Percentiles rank a stretch among this genome's conserved stretches.
phyloP scores from a whole-genome alignment of 805 yeast species.

The Torulaspora franciscae region DNA sequence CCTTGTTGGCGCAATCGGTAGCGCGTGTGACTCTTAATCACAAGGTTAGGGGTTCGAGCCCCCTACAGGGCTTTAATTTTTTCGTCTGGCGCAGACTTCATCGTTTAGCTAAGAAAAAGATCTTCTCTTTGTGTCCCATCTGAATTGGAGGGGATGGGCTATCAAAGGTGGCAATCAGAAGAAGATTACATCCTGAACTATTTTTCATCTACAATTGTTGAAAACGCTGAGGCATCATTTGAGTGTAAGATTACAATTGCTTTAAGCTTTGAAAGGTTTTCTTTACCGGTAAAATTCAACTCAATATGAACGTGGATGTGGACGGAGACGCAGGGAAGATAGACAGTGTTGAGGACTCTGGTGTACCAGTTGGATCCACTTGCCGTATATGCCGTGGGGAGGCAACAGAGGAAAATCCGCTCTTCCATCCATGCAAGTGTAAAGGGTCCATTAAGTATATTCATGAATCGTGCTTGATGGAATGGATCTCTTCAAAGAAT shows the following conservation, averaged over 20 bases:
- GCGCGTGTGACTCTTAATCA: conserved; percentile 37
- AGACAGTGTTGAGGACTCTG: conserved; percentile 1
- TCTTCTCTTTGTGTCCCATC: conserved; percentile 5
- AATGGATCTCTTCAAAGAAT: conserved; percentile 61
- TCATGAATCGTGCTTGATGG: conserved; percentile 85
- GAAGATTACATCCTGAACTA: conserved; percentile 1
- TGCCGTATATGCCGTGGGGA: conserved; percentile 96
- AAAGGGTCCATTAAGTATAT: conserved; percentile 89
- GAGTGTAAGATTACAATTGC: background rate
- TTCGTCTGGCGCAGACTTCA: background rate
- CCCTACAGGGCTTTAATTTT: conserved; percentile 34
- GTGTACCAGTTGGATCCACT: conserved; percentile 30
- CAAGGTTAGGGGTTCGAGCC: conserved; percentile 38
- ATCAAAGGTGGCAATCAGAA: conserved; percentile 6
- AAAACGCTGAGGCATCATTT: background rate
- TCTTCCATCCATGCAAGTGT: conserved; percentile 89
- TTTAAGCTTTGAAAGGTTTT: background rate
- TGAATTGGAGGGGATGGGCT: conserved; percentile 4
- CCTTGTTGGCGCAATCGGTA: conserved; percentile 38
- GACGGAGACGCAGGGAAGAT: conserved; percentile 2
- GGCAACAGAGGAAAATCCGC: conserved; percentile 69
- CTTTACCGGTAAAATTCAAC: background rate
- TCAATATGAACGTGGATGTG: conserved; percentile 5
- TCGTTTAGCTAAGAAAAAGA: background rate
- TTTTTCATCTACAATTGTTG: background rate